Conservation (phyloP, 805 yeast genomes). For the Wickerhamiella sergipiensis region DNA sequence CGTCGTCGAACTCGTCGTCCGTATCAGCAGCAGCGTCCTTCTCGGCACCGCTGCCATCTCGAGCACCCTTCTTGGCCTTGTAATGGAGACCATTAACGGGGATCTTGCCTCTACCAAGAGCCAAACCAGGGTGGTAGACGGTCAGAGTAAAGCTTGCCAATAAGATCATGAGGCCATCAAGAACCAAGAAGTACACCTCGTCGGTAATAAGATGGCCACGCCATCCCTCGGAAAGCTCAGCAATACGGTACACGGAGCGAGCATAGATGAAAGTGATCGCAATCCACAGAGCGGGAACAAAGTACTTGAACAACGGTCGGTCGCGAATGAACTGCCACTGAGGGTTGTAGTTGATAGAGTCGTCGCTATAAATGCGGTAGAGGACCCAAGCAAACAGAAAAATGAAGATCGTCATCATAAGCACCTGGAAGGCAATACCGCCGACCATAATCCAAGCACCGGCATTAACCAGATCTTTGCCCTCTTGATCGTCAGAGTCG, state of each 20-base stretch:
- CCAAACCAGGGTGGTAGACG: slow-evolving; percentile 50
- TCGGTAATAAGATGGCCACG: slow-evolving; percentile 46
- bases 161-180: slow-evolving; percentile 52
- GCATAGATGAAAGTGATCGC: slow-evolving; percentile 43
- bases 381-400: slow-evolving; percentile 34
- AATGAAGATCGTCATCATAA: slow-evolving; percentile 50
- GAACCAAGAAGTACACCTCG: slow-evolving; percentile 43
- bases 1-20: background rate
- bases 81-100: slow-evolving; percentile 17
- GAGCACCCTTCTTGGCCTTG: slow-evolving; percentile 1
- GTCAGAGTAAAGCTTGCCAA: slow-evolving; percentile 36
- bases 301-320: slow-evolving; percentile 13
- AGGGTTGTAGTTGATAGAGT: slow-evolving; percentile 11
- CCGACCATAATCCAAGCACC: slow-evolving; percentile 66
- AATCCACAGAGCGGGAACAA: slow-evolving; percentile 16
- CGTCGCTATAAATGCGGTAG: slow-evolving; percentile 5
- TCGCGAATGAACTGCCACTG: slow-evolving; percentile 9
- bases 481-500: slow-evolving; percentile 23
- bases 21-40: background rate
- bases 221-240: slow-evolving; percentile 66
- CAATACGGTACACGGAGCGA: slow-evolving; percentile 60
- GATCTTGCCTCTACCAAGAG: slow-evolving; percentile 29
- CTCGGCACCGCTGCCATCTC: background rate
- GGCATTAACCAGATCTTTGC: background rate
- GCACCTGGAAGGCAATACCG: slow-evolving; percentile 67